Evolutionary conservation across 352 stramenopile genomes (phyloP).

Genomic region (Globisporangium megalacanthum): DNA sequence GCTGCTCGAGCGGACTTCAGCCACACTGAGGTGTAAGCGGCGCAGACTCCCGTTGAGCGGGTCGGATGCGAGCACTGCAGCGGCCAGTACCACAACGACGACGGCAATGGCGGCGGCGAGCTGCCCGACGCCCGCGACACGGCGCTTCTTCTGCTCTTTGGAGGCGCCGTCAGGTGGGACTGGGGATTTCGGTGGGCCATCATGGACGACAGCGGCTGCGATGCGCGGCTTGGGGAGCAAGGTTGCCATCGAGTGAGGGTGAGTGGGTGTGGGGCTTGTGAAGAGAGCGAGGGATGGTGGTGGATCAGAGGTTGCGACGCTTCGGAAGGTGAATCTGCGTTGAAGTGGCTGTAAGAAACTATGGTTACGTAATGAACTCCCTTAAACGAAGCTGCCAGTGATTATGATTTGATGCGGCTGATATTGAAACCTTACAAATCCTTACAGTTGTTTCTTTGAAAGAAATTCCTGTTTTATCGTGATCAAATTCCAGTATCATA

Average conservation of each 20-base stretch:
- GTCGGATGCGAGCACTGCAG: conserved; percentile 7
- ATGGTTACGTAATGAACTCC: neutral
- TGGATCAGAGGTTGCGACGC: neutral
- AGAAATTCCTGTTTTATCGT: too few species aligned
- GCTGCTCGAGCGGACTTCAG: neutral
- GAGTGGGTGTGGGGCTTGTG: neutral
- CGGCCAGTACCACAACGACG: neutral
- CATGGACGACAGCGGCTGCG: neutral
- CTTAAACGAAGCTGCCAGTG: too few species aligned
- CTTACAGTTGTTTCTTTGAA: too few species aligned
- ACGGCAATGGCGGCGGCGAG: conserved; percentile 1
- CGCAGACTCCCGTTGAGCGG: neutral
- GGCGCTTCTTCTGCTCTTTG: conserved; percentile 1
- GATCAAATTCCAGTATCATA: too few species aligned
- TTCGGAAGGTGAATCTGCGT: neutral
- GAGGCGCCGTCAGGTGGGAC: neutral
- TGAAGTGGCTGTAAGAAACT: neutral
- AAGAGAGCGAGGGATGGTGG: too few species aligned
- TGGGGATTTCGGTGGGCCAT: too few species aligned
- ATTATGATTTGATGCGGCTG: too few species aligned
- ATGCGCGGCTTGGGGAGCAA: neutral
- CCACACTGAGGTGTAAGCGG: neutral
- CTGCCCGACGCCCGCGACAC: conserved; percentile 6
- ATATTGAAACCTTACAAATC: too few species aligned
- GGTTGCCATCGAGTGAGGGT: neutral